Base-by-base conservation (phyloP, 2,329 filamentous ascomycete genomes). In the Bipolaris zeicola region DNA sequence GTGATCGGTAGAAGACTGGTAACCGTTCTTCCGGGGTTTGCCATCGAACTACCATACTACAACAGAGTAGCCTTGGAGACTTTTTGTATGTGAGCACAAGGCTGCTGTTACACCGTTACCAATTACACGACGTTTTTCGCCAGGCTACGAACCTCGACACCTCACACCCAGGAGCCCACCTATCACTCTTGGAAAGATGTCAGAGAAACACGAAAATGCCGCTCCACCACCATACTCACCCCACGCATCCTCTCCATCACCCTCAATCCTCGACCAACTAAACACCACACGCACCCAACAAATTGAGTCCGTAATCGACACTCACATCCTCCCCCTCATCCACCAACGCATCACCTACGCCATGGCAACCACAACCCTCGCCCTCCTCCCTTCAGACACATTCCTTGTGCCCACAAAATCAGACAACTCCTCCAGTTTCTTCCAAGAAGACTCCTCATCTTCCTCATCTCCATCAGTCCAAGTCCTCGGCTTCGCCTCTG, bases 381-480 rank as follows among this genome's bases (percentile, higher is more conserved):
- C 80, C 31, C 69, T 82, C 13, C 65, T 82, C 0, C 79, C 79
- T 8, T 79, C 78, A 3, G 77, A 79, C 56, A 72, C 77, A 8
- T 66, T 70, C 4, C 52, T 72, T 2, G 65, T 70, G 0, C 31
- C 60, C 3, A 52, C 58, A 45, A 72, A 70, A 14, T 70, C 69
- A 6, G 70, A 73, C 20, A 73, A 68, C 61, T 69, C 65, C 34
- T 74, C 73, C 57, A 16, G 16, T 16, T 16, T 16, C 16, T 16
- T 16, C 16, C 16, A 16, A 16, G 16, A 16, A 16, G 16, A 16
- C 16, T 1, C 16, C 16, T 16, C 16, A 16, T 16, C 16, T 16
- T 16, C 16, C 16, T 16, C 16, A 16, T 16, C 16, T 16, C 16
- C 16, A 16, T 16, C 16, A 16, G 16, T 16, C 16, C 75, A 79